Conservation (phyloP, 2,329 filamentous ascomycete genomes). For the Keithomyces neogunnii region DNA sequence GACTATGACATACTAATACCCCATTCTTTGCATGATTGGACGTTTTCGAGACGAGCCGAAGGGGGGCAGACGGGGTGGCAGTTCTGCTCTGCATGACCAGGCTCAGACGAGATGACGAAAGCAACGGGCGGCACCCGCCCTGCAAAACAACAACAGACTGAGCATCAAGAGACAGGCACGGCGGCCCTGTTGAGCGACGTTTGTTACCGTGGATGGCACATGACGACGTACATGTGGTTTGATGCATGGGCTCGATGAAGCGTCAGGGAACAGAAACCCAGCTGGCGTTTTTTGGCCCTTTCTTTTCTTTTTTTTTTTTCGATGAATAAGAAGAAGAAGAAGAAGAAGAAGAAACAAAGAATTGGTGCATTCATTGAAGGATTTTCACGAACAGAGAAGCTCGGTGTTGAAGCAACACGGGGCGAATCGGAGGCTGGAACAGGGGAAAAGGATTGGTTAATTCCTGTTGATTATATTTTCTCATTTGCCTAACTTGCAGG, state of each 20-base stretch:
- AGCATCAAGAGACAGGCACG: not conserved
- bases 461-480: not conserved
- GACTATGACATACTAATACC: slow-evolving; percentile 1
- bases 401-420: not conserved
- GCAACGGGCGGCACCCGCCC: not conserved
- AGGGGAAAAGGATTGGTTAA: not conserved
- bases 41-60: not conserved
- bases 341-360: not conserved
- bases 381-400: not conserved
- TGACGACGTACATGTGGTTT: not conserved
- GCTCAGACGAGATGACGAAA: slow-evolving; percentile 1
- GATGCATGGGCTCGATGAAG: not conserved
- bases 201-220: not conserved
- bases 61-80: not conserved
- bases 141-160: not conserved
- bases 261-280: not conserved
- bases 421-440: not conserved
- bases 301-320: too few species aligned
- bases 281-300: not conserved
- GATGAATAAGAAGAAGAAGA: not conserved
- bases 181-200: not conserved
- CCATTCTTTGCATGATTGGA: not conserved
- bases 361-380: not conserved
- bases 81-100: not conserved
- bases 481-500: not conserved